Evolutionary conservation across 2,329 filamentous ascomycete genomes (phyloP), one percentile per base, ranked within the genome.

Genomic region (Scorias spongiosa): DNA sequence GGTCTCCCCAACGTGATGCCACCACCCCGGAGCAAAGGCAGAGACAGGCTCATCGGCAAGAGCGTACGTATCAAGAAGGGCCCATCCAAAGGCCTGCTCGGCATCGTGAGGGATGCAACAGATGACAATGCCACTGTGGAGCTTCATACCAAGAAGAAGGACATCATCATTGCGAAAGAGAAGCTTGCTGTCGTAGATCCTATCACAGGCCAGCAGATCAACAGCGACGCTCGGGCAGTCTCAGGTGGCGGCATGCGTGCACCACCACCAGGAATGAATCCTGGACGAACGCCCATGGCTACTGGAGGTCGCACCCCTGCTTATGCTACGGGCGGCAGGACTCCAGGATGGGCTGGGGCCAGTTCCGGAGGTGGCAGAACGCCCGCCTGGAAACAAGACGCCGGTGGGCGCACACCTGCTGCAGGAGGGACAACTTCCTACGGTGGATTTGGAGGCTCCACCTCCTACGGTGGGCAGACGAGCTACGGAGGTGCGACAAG

Each of bases 41-140:
- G 87, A 34, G 91, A 98, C 62, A 78, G 79, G 44, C 72, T 91
- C 26, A 79, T 96, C 49, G 88, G 88, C 38, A 89, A 94, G 66
- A 95, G 87, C 0, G 87, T 96, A 39, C 85, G 81, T 42, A 83
- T 96, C 57, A 78, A 80, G 45, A 86, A 81, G 58, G 91, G 91
- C 26, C 79, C 82, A 17, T 87, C 89, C 69, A 98, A 98, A 66
- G 89, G 89, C 45, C 72, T 95, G 38, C 70, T 96, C 37, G 91
- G 91, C 54, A 93, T 95, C 51, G 88, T 98, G 54, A 95, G 94
- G 60, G 89, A 96, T 59, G 83, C 89, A 1, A 93, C 85, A 6
- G 88, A 93, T 54, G 76, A 76, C 2, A 78, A 83, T 56, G 89
- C 86, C 28, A 82, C 88, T 49, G 83, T 98, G 37, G 91, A 98